Percentiles rank a stretch among this genome's conserved stretches.
phyloP scores from a whole-genome alignment of 108 stramenopile species.

The Nannochloropsis oceanica region DNA sequence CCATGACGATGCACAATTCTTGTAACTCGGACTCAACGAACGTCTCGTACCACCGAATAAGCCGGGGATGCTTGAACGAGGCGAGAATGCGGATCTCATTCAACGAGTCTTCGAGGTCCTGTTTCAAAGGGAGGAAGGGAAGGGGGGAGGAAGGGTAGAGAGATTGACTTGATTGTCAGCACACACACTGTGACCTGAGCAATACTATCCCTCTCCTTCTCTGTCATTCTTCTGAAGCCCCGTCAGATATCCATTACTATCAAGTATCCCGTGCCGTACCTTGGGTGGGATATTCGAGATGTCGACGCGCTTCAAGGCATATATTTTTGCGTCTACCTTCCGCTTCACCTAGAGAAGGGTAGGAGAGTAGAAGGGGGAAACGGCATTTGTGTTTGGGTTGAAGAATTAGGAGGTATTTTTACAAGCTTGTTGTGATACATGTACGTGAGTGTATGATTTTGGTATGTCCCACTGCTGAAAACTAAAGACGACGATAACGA shows the following conservation, averaged over 20 bases:
- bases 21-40: neutral
- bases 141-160: neutral
- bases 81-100: neutral
- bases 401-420: no score
- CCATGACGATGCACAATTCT: conserved; percentile 44
- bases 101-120: neutral
- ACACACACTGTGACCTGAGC: no score
- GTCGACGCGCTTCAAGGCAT: neutral
- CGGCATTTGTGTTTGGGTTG: no score
- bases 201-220: no score
- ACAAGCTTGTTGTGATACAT: no score
- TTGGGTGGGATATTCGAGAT: neutral
- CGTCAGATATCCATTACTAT: no score
- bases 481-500: no score
- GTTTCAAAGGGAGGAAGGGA: neutral
- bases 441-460: no score
- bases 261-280: neutral
- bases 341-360: neutral
- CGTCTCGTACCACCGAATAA: neutral
- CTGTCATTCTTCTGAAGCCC: no score
- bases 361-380: no score
- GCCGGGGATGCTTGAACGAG: neutral
- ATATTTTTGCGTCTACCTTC: neutral
- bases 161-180: no score
- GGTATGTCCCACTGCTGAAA: no score